phyloP scores from a whole-genome alignment of 2,329 filamentous ascomycete species.

The Triangularia setosa region DNA sequence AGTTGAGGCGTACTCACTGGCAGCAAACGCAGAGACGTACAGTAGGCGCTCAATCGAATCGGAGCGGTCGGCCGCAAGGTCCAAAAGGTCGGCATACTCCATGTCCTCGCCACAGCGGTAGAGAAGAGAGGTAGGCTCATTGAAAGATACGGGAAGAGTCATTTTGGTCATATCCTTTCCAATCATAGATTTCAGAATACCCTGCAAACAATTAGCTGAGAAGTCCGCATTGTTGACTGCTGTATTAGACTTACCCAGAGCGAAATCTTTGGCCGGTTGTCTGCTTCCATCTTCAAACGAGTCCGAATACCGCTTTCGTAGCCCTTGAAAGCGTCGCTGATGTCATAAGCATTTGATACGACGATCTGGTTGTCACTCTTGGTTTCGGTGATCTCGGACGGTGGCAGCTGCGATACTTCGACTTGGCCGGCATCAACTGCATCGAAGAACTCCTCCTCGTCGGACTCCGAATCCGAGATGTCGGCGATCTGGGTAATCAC shows the following conservation, averaged over 20 bases:
- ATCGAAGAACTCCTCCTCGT: slow-evolving; percentile 94
- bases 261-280: slow-evolving; percentile 88
- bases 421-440: slow-evolving; percentile 92
- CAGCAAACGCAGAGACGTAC: slow-evolving; percentile 92
- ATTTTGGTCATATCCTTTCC: slow-evolving; percentile 99
- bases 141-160: slow-evolving; percentile 97
- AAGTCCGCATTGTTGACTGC: neutral
- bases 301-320: slow-evolving; percentile 86
- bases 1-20: slow-evolving; percentile 94
- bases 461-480: slow-evolving; percentile 75
- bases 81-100: slow-evolving; percentile 92
- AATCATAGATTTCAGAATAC: slow-evolving; percentile 98
- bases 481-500: slow-evolving; percentile 67
- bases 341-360: slow-evolving; percentile 53
- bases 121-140: slow-evolving; percentile 92
- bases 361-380: slow-evolving; percentile 41
- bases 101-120: slow-evolving; percentile 96
- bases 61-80: slow-evolving; percentile 76
- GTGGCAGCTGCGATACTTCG: slow-evolving; percentile 67
- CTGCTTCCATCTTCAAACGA: slow-evolving; percentile 81
- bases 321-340: slow-evolving; percentile 75
- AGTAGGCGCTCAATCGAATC: slow-evolving; percentile 90
- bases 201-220: slow-evolving; percentile 47
- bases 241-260: slow-evolving; percentile 70
- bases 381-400: slow-evolving; percentile 36